Base-by-base conservation (phyloP, 106 monocot genomes). In the Dendrobium chrysotoxum region DNA sequence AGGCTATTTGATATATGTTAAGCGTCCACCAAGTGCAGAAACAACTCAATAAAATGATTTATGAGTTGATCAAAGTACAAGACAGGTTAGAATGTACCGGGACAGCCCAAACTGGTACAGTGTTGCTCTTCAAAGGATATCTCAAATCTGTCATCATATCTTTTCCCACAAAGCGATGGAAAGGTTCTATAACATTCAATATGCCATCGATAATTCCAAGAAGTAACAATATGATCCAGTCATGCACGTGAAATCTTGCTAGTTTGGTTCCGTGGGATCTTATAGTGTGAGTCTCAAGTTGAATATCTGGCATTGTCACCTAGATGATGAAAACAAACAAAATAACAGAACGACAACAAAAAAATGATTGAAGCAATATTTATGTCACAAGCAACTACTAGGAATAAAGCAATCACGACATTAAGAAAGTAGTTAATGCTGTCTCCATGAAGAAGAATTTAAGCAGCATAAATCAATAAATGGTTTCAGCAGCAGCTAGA, bases 21-120 rank as follows among this genome's bases (percentile, higher is more conserved):
- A 68, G 67, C 3, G 3, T 35, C 11, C 72, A 72, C 39, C 31
- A 40, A n/a, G 38, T 73, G 41, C 73, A 73, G 17, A 73, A 40
- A 17, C 15, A 17, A 31, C 54, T 2, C 5, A 38, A 35, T 70
- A 12, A 30, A 70, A 30, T 70, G 17, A 12, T 30, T 30, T 35
- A 35, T 35, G 3, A 28, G 23, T 68, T 68, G 6, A 0, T 26
- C 28, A 78, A 23, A 54, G 10, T 20, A 25, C 11, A 46, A 65
- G 40, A 50, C 31, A 50, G 30, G 20, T 1, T 25, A 75, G 7
- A 57, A 54, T 82, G 54, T 81, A 92, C 92, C 54, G 87, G 89
- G 46, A 92, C 92, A 58, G 92, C 87, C 92, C 92, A 92, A 81
- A 88, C 76, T 26, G 92, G 92, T 2, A 92, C 85, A 1, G 89